Percentiles rank a stretch among this genome's conserved stretches.
Conservation (phyloP, 441 rosid genomes). For the Populus hybrid region DNA sequence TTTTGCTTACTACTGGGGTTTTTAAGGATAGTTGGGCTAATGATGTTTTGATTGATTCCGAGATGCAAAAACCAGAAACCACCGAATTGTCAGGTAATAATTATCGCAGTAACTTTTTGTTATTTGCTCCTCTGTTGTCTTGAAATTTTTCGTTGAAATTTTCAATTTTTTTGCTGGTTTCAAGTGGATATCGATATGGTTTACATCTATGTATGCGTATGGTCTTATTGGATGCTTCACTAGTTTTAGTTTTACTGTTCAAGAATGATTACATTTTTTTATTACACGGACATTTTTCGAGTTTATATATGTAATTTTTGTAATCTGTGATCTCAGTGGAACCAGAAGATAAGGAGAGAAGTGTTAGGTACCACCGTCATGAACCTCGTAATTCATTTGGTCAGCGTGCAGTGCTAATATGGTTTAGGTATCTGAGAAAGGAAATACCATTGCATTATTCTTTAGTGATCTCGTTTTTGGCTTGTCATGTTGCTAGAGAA, state of each 20-base stretch:
- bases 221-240: background rate
- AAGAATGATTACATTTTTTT: background rate
- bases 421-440: conserved; percentile 55
- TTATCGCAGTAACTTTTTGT: background rate
- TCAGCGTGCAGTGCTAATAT: conserved; percentile 57
- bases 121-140: background rate
- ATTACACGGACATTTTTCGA: background rate
- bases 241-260: background rate
- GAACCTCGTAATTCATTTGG: conserved; percentile 62
- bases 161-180: background rate
- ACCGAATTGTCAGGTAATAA: background rate
- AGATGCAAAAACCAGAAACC: conserved; percentile 39
- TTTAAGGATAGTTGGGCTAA: conserved; percentile 64
- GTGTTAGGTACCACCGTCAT: conserved; percentile 18
- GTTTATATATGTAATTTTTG: background rate
- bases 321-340: conserved; percentile 34
- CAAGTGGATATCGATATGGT: background rate
- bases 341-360: conserved; percentile 25
- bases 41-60: conserved; percentile 49
- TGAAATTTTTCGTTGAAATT: conserved; percentile 1
- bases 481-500: conserved; percentile 69
- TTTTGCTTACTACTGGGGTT: conserved; percentile 42
- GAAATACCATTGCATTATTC: conserved; percentile 53
- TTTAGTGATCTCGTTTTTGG: conserved; percentile 64
- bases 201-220: background rate